Base-by-base conservation (phyloP, 306 rosid genomes). In the Lagenaria siceraria region DNA sequence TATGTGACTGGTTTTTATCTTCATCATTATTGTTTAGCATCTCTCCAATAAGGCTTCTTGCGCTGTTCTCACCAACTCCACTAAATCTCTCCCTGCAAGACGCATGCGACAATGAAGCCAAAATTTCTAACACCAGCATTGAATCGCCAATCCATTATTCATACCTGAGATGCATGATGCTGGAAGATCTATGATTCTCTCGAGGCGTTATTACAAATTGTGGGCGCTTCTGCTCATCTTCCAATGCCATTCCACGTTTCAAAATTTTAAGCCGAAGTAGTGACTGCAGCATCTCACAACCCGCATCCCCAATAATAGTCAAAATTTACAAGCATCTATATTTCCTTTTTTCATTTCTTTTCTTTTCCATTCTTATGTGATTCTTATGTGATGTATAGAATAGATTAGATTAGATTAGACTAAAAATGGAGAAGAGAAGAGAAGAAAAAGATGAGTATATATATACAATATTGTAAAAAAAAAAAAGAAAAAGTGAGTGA, bases 81-180 rank as follows among this genome's bases (percentile, higher is more conserved):
- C 75, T 81, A 68, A 95, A 92, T 78, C 58, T 88, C 86, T 85
- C 89, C 93, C 99, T 95, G 86, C 51, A 66, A 4, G 74, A 29
- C 12, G 49, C 13, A 55, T 17, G 55, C 55, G 21, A 51, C 8
- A 51, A n/a, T 64, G 48, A 64, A 64, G 15, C 71, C 73, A 66
- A 86, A 81, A 51, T 17, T 3, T 11, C 62, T 27, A 19, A 64
- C 62, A 19, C 24, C 9, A 17, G 22, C 24, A 9, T 29, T 17
- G 36, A 51, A 51, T 17, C n/a, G 54, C 15, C 54, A 15, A 14
- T 49, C 15, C 21, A 17, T 75, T n/a, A 42, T 27, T 9, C 33
- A 70, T 85, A 94, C 98, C 98, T 90, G 62, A 90, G 83, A 64
- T 87, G 92, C 90, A 81, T 82, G 77, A 95, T 86, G 53, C 82